A percentile compares a stretch with the other conserved stretches of the same genome.
Conservation (phyloP, 257 asterid genomes). For the Nicotiana tomentosiformis region DNA sequence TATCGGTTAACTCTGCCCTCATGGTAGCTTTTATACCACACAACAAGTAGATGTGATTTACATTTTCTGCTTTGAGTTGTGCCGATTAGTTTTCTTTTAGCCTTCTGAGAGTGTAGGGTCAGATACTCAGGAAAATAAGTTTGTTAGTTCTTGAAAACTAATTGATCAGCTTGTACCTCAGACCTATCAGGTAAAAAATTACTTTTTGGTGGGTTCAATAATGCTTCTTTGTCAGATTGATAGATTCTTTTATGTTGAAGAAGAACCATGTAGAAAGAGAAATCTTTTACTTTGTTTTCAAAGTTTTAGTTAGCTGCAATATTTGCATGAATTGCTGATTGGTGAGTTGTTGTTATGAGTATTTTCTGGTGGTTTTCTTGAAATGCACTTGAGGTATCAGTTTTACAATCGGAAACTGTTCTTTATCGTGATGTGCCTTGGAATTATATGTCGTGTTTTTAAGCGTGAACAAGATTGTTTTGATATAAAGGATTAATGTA, state of each 20-base stretch:
- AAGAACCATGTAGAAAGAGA: background rate
- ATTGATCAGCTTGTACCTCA: background rate
- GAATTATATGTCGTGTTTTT: background rate
- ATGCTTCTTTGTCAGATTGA: background rate
- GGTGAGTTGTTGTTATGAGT: background rate
- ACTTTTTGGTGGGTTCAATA: background rate
- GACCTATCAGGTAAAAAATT: background rate
- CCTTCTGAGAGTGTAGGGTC: too few relatives aligned
- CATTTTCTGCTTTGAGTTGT: background rate
- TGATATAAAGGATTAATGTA: background rate
- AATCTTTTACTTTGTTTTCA: background rate
- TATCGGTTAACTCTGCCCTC: too few relatives aligned
- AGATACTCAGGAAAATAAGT: background rate
- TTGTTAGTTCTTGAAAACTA: background rate
- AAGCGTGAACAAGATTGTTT: background rate
- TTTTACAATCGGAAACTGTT: background rate
- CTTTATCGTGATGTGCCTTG: background rate
- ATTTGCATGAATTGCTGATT: background rate
- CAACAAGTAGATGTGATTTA: background rate
- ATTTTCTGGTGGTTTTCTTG: background rate
- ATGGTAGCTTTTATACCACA: background rate
- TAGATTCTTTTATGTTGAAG: background rate
- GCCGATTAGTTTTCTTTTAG: constrained; percentile 17
- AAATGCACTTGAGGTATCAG: background rate
- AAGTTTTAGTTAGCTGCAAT: background rate